phyloP scores from a whole-genome alignment of 2,329 filamentous ascomycete species.

The Fusarium chuoi region DNA sequence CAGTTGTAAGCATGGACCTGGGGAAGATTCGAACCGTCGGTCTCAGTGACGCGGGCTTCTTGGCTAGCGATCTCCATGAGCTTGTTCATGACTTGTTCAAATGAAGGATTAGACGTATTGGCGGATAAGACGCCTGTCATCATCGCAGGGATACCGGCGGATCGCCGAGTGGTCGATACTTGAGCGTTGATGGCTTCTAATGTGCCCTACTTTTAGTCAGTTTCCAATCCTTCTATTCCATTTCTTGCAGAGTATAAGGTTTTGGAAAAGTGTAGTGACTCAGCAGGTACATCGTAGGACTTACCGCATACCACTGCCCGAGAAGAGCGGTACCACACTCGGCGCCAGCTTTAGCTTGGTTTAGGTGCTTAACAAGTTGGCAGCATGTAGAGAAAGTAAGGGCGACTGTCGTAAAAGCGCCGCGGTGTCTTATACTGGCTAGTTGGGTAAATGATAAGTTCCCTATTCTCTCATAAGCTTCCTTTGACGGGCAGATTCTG shows the following conservation, averaged over 20 bases:
- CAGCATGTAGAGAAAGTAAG: constrained; percentile 88
- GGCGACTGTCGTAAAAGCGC: constrained; percentile 92
- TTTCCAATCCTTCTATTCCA: not conserved
- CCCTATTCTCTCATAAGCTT: constrained; percentile 74
- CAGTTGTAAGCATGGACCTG: constrained; percentile 97
- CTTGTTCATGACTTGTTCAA: constrained; percentile 71
- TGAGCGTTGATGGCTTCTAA: constrained; percentile 78
- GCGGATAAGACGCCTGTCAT: constrained; percentile 83
- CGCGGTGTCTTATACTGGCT: constrained; percentile 84
- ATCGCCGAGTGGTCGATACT: constrained; percentile 85
- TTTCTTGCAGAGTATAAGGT: not conserved
- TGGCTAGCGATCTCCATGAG: constrained; percentile 68
- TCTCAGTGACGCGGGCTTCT: constrained; percentile 64
- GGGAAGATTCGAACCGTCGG: constrained; percentile 75
- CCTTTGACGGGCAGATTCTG: constrained; percentile 58
- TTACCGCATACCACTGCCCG: constrained; percentile 75
- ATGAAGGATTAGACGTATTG: constrained; percentile 67
- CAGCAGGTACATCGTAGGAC: not conserved
- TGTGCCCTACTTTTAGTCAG: constrained; percentile 60
- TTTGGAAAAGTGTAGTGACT: not conserved
- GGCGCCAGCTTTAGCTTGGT: constrained; percentile 42
- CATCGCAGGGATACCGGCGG: constrained; percentile 89
- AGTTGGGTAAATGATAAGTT: constrained; percentile 84
- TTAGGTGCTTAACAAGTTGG: constrained; percentile 65
- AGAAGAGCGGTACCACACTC: constrained; percentile 59